These are phyloP conservation scores for Stentor roeselii DNA, from an alignment of 73 alveolate genomes.

Conservation along the genomic window DNA sequence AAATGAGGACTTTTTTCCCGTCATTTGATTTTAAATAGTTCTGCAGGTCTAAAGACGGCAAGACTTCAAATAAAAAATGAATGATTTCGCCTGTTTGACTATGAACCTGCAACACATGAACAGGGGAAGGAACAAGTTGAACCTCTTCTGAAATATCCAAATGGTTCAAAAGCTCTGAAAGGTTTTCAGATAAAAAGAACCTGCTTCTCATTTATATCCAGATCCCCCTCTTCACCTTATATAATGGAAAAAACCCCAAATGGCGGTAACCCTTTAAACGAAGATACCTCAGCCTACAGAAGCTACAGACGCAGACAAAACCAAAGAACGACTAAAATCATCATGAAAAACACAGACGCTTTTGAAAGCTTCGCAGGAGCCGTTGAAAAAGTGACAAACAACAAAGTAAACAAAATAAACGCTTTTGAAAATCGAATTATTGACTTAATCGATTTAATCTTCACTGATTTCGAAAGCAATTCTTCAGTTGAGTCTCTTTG, in stretches of 20 bases:
- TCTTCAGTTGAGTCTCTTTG: conserved; percentile 2
- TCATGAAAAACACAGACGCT: not conserved
- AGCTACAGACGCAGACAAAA: not conserved
- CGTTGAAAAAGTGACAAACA: not conserved
- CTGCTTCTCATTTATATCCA: not conserved
- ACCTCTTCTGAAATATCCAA: not conserved
- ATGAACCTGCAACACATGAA: not conserved
- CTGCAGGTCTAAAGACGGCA: not conserved
- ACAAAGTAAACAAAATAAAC: conserved; percentile 14
- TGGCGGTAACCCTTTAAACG: not conserved
- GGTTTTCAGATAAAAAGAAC: not conserved
- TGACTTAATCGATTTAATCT: not conserved
- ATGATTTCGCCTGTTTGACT: not conserved
- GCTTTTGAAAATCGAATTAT: conserved; percentile 15
- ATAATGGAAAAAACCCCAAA: not conserved
- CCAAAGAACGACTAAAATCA: not conserved
- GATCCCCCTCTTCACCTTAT: too few species aligned
- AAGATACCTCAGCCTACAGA: not conserved
- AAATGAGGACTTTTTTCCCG: not conserved
- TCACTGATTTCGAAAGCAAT: not conserved
- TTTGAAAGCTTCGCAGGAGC: not conserved
- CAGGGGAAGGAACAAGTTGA: not conserved
- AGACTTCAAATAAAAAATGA: not conserved
- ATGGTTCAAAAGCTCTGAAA: not conserved
- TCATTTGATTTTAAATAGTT: not conserved